Percentiles rank a stretch among this genome's conserved stretches.
Conservation (phyloP, 2,329 filamentous ascomycete genomes). For the Colletotrichum tropicicola region DNA sequence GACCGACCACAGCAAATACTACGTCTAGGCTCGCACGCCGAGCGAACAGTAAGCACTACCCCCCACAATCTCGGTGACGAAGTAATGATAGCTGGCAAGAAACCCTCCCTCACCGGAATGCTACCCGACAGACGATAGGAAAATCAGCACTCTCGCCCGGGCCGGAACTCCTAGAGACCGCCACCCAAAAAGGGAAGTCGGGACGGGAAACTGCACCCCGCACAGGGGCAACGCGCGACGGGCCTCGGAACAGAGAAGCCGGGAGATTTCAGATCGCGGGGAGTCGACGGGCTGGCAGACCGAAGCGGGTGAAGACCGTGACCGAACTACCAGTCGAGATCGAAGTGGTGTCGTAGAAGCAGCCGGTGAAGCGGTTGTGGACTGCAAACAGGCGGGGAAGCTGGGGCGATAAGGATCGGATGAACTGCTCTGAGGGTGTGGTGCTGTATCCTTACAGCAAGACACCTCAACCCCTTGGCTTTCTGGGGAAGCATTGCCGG, state of each 20-base stretch:
- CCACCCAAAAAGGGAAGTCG: not conserved
- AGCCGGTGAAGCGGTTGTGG: not conserved
- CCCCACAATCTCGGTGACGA: not conserved
- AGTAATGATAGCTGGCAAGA: not conserved
- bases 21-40: not conserved
- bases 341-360: not conserved
- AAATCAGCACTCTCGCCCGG: not conserved
- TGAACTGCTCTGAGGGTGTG: slow-evolving; percentile 8
- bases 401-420: slow-evolving; percentile 1
- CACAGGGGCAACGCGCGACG: not conserved
- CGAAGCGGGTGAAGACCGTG: not conserved
- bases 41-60: not conserved
- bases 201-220: not conserved
- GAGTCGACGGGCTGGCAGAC: not conserved
- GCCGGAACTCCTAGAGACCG: slow-evolving; percentile 1
- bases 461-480: slow-evolving; percentile 3
- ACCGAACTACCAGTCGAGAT: not conserved
- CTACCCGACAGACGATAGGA: not conserved
- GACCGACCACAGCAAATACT: not conserved
- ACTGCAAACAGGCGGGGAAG: not conserved
- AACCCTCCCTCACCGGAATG: not conserved
- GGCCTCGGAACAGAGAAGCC: not conserved
- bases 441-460: not conserved
- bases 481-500: not conserved
- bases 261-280: slow-evolving; percentile 13